Conservation (phyloP, 2,329 filamentous ascomycete genomes). For the Coniochaeta sp. region DNA sequence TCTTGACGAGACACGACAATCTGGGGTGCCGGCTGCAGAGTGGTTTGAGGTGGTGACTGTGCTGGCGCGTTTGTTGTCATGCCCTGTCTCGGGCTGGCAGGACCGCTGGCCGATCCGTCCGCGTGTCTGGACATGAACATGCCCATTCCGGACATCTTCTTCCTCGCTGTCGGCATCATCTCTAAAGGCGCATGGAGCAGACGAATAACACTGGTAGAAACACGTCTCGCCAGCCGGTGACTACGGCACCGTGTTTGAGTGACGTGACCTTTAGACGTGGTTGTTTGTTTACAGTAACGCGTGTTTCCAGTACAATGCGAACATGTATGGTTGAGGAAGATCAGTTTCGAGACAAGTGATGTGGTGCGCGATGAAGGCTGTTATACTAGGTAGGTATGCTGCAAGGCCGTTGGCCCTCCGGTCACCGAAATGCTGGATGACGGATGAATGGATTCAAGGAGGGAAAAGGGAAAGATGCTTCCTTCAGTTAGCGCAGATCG, state of each 20-base stretch:
- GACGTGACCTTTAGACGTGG: neutral
- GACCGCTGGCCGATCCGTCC: constrained; percentile 7
- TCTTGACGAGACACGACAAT: constrained; percentile 19
- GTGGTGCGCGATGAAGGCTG: neutral
- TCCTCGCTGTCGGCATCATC: constrained; percentile 22
- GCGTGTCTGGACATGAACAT: constrained; percentile 13
- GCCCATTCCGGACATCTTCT: constrained; percentile 25
- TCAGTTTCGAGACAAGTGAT: neutral
- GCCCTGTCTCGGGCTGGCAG: constrained; percentile 10
- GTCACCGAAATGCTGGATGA: neutral
- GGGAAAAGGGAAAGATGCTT: neutral
- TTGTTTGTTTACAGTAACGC: constrained; percentile 1
- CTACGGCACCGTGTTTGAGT: neutral
- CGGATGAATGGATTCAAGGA: neutral
- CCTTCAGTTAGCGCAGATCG: neutral
- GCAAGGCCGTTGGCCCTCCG: neutral
- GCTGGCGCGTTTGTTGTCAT: constrained; percentile 9
- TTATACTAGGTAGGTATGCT: constrained; percentile 1
- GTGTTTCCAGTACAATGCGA: neutral
- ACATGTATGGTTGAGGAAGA: neutral
- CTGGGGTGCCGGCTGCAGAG: constrained; percentile 18
- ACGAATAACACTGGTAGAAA: neutral
- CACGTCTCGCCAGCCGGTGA: no score
- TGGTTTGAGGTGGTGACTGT: constrained; percentile 8
- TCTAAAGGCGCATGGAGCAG: constrained; percentile 12